These are phyloP conservation scores for Saturnispora hagleri DNA, from an alignment of 805 yeast genomes.

Conservation along the genomic window DNA sequence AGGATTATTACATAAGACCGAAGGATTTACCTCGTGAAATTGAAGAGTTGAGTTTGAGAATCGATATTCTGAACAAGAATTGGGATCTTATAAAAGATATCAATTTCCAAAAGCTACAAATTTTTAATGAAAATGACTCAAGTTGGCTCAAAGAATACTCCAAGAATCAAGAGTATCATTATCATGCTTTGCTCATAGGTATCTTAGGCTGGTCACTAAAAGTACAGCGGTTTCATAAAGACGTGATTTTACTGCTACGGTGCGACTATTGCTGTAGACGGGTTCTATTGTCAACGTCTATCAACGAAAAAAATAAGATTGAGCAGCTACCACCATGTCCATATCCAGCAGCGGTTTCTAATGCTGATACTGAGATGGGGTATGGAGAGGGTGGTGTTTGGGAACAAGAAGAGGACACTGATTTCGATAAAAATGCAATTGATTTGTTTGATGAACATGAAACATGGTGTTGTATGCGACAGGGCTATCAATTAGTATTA, in stretches of 20 bases:
- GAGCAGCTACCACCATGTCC: slow-evolving; percentile 21
- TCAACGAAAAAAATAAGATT: slow-evolving; percentile 1
- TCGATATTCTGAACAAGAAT: slow-evolving; percentile 13
- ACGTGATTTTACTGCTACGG: slow-evolving; percentile 21
- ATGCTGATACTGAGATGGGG: slow-evolving; percentile 4
- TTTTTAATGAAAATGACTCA: slow-evolving; percentile 2
- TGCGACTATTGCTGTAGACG: slow-evolving; percentile 31
- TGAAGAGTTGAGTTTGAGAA: slow-evolving; percentile 12
- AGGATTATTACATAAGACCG: slow-evolving; percentile 19
- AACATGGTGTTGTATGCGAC: slow-evolving; percentile 29
- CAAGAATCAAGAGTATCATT: slow-evolving; percentile 8
- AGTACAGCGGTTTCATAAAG: slow-evolving; percentile 20
- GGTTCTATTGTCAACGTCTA: slow-evolving; percentile 16
- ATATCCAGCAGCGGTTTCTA: slow-evolving; percentile 21
- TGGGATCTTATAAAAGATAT: slow-evolving; percentile 10
- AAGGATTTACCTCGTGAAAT: slow-evolving; percentile 22
- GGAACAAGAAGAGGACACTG: slow-evolving; percentile 15
- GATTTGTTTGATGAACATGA: slow-evolving; percentile 29
- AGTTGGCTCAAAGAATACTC: slow-evolving; percentile 5
- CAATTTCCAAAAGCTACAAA: slow-evolving; percentile 5
- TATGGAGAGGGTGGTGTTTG: slow-evolving; percentile 3
- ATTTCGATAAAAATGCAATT: slow-evolving; percentile 8
- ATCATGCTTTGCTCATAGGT: slow-evolving; percentile 9
- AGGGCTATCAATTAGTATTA: slow-evolving; percentile 9
- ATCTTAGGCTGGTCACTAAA: slow-evolving; percentile 32